Conservation (phyloP, 495 filamentous ascomycete species). For the Astrothelium macrocarpum region DNA sequence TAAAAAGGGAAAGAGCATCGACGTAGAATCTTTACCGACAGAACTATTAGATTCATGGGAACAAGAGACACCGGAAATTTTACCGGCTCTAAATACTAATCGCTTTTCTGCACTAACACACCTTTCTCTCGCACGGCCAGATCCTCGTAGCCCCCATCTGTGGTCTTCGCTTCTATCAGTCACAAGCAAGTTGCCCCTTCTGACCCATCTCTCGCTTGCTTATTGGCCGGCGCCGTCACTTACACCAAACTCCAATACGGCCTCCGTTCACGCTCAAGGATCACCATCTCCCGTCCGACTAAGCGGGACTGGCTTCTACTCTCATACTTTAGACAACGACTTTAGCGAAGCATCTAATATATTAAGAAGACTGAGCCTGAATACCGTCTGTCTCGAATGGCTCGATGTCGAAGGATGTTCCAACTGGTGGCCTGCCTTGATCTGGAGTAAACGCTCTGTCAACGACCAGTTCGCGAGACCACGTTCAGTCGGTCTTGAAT, state of each 20-base stretch:
- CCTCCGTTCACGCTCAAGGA: constrained; percentile 41
- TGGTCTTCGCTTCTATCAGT: constrained; percentile 61
- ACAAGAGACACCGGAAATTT: constrained; percentile 16
- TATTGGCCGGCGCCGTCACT: constrained; percentile 70
- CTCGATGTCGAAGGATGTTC: constrained; percentile 73
- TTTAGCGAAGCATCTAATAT: constrained; percentile 61
- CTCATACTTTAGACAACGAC: constrained; percentile 50
- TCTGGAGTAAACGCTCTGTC: constrained; percentile 28
- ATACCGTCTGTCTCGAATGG: constrained; percentile 62
- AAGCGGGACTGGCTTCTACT: constrained; percentile 57
- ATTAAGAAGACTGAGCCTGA: constrained; percentile 55
- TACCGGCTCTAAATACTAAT: constrained; percentile 7
- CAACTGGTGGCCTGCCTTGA: constrained; percentile 59
- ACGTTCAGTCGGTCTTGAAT: not conserved
- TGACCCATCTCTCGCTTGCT: constrained; percentile 71
- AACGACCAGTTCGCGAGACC: not conserved
- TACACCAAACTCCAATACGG: constrained; percentile 49
- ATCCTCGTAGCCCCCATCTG: constrained; percentile 32
- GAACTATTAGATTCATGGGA: constrained; percentile 24
- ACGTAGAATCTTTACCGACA: not conserved
- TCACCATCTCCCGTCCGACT: constrained; percentile 41
- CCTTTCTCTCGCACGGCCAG: constrained; percentile 44
- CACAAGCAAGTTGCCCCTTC: constrained; percentile 47
- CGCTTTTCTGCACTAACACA: constrained; percentile 43
- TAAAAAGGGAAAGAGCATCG: constrained; percentile 9